Evolutionary conservation across 306 rosid genomes (phyloP).

Genomic region (Astragalus membranaceus): DNA sequence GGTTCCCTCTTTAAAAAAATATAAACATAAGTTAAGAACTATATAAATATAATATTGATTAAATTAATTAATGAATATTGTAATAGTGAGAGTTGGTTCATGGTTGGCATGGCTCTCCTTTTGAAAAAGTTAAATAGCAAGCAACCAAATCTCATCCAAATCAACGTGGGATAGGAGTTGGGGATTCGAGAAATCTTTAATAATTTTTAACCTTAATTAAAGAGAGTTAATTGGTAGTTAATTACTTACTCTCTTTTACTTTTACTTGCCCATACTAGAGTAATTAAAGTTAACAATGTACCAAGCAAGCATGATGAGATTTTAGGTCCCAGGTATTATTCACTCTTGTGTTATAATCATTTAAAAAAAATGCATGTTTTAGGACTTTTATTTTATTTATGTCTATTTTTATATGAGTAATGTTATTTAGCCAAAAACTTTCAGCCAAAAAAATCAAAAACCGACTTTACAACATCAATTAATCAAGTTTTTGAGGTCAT

Average conservation of each 20-base stretch:
- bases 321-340: constrained; percentile 8
- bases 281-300: neutral
- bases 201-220: constrained; percentile 38
- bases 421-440: no score
- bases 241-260: neutral
- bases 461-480: no score
- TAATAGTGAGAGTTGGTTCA: constrained; percentile 40
- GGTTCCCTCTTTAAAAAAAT: constrained; percentile 11
- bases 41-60: neutral
- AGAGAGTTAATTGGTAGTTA: constrained; percentile 20
- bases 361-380: no score
- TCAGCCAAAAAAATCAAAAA: no score
- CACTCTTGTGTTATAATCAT: constrained; percentile 35
- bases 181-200: constrained; percentile 61
- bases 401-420: no score
- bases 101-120: constrained; percentile 69
- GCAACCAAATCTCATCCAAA: constrained; percentile 60
- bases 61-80: neutral
- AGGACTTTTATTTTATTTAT: no score
- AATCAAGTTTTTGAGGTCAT: no score
- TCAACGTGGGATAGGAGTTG: constrained; percentile 52
- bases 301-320: constrained; percentile 22
- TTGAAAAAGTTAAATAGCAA: constrained; percentile 54
- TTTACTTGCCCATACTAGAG: neutral
- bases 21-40: neutral